These are phyloP conservation scores for Candida xyloterini DNA, from an alignment of 805 yeast genomes.

Conservation along the genomic window DNA sequence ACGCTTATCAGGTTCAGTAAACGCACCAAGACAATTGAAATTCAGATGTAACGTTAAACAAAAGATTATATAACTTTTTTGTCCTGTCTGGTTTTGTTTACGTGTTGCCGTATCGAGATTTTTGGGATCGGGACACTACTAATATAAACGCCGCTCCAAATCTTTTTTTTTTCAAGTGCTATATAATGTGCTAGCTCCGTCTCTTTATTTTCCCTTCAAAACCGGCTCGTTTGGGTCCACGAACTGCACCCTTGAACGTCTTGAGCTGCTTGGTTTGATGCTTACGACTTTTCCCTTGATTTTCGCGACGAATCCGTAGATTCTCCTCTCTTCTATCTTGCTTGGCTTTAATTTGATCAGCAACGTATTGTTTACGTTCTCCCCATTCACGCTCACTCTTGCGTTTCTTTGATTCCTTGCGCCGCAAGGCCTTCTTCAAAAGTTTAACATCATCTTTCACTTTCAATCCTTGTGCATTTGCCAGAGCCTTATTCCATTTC, in stretches of 20 bases:
- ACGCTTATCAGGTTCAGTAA: neutral
- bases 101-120: constrained; percentile 10
- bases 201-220: constrained; percentile 64
- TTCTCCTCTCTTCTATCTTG: constrained; percentile 91
- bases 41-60: constrained; percentile 5
- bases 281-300: constrained; percentile 77
- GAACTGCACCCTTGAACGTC: constrained; percentile 56
- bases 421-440: constrained; percentile 79
- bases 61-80: constrained; percentile 3
- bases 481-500: constrained; percentile 80
- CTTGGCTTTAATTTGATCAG: constrained; percentile 68
- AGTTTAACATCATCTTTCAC: constrained; percentile 87
- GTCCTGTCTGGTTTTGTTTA: constrained; percentile 6
- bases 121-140: neutral
- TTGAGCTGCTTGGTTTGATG: constrained; percentile 65
- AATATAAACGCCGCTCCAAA: neutral
- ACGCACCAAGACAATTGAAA: neutral
- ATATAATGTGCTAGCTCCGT: constrained; percentile 1
- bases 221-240: constrained; percentile 65
- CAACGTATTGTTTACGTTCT: constrained; percentile 80
- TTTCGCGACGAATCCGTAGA: constrained; percentile 77
- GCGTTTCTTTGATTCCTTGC: constrained; percentile 78
- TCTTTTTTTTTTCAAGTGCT: neutral
- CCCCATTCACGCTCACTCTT: constrained; percentile 90
- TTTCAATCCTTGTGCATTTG: constrained; percentile 85